phyloP scores from a whole-genome alignment of 306 rosid species.

The Myrica gale region DNA sequence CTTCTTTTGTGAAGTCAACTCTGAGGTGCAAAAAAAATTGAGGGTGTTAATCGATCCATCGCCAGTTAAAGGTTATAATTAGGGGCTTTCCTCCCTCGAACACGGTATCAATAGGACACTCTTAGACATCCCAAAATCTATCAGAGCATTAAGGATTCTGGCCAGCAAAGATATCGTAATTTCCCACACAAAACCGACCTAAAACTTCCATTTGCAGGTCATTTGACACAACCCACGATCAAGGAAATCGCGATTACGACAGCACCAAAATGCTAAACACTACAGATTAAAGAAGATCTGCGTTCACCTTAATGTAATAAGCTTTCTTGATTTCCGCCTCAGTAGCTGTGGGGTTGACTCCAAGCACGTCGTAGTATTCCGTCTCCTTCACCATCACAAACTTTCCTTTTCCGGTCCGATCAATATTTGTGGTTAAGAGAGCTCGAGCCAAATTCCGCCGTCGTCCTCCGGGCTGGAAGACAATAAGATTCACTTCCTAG shows the following conservation, averaged over 20 bases:
- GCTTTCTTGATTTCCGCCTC: constrained; percentile 98
- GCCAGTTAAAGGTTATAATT: not conserved
- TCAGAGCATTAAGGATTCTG: not conserved
- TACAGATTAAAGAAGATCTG: not conserved
- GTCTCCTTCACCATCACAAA: constrained; percentile 90
- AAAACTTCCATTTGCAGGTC: no score
- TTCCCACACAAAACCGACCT: not conserved
- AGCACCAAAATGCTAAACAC: not conserved
- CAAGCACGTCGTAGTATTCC: constrained; percentile 90
- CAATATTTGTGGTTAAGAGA: not conserved
- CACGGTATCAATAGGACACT: not conserved
- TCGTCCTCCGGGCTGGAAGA: not conserved
- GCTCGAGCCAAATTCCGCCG: not conserved
- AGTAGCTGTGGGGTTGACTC: constrained; percentile 78
- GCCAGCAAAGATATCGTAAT: not conserved
- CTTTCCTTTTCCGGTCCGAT: constrained; percentile 23
- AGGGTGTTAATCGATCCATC: not conserved
- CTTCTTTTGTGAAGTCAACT: not conserved
- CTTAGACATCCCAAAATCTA: not conserved
- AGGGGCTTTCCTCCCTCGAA: not conserved
- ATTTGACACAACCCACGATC: no score
- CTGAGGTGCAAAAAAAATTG: not conserved
- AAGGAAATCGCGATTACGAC: no score
- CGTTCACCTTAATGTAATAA: constrained; percentile 80
- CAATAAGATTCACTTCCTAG: not conserved